Percentiles rank a stretch among this genome's conserved stretches.
These are phyloP conservation scores for Lachancea dasiensis DNA, from an alignment of 805 yeast genomes.

Conservation along the genomic window DNA sequence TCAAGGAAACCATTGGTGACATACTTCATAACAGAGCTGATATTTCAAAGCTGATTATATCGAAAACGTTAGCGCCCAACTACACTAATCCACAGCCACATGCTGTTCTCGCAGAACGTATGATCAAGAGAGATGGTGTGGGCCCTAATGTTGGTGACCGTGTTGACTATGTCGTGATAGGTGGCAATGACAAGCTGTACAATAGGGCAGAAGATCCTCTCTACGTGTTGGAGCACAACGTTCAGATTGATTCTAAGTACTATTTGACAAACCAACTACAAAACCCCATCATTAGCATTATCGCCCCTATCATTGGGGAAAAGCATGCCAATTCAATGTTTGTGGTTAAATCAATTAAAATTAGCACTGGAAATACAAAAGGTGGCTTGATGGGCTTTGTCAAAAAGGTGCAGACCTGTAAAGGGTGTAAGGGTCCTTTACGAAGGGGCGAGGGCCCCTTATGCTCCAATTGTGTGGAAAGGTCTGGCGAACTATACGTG, in stretches of 20 bases:
- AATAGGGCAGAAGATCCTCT: conserved; percentile 97
- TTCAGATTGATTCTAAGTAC: conserved; percentile 92
- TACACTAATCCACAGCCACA: conserved; percentile 97
- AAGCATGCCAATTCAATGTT: conserved; percentile 71
- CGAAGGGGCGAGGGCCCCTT: conserved; percentile 61
- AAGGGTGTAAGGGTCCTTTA: conserved; percentile 80
- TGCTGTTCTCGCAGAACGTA: conserved; percentile 90
- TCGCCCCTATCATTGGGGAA: conserved; percentile 92
- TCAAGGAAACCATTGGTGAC: conserved; percentile 83
- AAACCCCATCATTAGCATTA: conserved; percentile 88
- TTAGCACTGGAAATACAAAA: conserved; percentile 47
- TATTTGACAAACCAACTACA: conserved; percentile 88
- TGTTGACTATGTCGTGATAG: conserved; percentile 92
- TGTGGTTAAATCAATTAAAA: conserved; percentile 43
- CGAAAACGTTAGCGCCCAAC: conserved; percentile 87
- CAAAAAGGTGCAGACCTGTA: conserved; percentile 81
- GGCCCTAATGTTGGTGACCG: conserved; percentile 98
- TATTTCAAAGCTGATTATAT: conserved; percentile 86
- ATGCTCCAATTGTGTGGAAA: conserved; percentile 69
- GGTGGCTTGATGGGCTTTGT: conserved; percentile 93
- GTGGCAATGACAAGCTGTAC: conserved; percentile 76
- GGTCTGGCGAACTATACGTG: conserved; percentile 75
- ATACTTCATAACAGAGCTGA: conserved; percentile 87
- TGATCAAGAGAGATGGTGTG: conserved; percentile 95
- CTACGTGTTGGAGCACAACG: conserved; percentile 82